Conservation (phyloP, 306 rosid genomes). For the Fragaria ananassa region DNA sequence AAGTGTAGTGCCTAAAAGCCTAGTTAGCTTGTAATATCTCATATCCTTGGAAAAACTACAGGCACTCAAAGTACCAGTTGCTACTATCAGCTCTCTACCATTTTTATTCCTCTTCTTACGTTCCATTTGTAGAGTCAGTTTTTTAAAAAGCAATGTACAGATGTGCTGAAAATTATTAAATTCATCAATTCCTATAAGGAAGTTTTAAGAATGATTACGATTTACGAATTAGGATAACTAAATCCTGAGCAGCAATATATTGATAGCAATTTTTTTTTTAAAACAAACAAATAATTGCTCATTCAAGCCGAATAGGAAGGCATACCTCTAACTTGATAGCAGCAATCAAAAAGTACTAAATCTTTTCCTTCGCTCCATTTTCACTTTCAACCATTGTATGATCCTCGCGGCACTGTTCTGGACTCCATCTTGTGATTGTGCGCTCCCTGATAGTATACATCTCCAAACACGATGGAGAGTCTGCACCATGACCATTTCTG, state of each 20-base stretch:
- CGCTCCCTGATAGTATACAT: not conserved
- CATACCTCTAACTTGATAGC: not conserved
- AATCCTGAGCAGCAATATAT: not conserved
- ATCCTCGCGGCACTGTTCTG: not conserved
- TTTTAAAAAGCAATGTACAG: not conserved
- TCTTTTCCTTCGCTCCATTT: not conserved
- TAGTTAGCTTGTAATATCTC: too few species aligned
- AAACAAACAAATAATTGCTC: not conserved
- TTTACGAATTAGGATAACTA: not conserved
- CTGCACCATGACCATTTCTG: not conserved
- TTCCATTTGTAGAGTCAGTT: not conserved
- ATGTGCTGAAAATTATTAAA: not conserved
- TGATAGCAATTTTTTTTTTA: not conserved
- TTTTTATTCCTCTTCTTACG: not conserved
- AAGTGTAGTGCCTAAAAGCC: too few species aligned
- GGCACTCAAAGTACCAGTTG: too few species aligned
- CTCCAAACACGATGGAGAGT: not conserved
- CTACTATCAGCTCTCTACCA: too few species aligned
- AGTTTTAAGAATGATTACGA: not conserved
- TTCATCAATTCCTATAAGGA: not conserved
- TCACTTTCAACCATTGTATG: not conserved
- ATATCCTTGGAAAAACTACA: too few species aligned
- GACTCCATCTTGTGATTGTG: slow-evolving; percentile 5
- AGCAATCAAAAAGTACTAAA: not conserved
- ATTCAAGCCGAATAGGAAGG: not conserved